Evolutionary conservation across 2,329 filamentous ascomycete genomes (phyloP).

Genomic region (Penicillium sp.): DNA sequence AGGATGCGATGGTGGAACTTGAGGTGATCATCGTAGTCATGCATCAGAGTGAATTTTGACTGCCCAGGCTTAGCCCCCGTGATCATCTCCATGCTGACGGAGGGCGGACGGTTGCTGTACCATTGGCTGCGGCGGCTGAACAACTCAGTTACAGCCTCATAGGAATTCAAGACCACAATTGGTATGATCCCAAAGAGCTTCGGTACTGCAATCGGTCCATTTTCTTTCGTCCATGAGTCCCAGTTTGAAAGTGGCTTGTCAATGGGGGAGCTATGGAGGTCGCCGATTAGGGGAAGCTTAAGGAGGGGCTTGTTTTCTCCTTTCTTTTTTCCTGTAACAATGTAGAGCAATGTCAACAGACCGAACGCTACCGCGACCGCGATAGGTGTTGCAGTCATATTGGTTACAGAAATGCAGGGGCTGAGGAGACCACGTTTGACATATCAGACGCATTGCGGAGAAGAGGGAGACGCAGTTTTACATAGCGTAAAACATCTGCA

Average conservation of each 20-base stretch:
- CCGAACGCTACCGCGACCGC: neutral
- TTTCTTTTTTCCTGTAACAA: neutral
- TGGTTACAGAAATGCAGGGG: neutral
- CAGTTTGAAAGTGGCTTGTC: constrained; percentile 28
- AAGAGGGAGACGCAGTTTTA: neutral
- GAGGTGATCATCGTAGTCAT: constrained; percentile 53
- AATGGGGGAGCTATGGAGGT: constrained; percentile 28
- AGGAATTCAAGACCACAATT: constrained; percentile 38
- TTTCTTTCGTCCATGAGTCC: constrained; percentile 32
- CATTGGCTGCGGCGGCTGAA: constrained; percentile 41
- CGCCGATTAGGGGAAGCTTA: constrained; percentile 30
- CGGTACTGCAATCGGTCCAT: constrained; percentile 35
- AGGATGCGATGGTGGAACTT: constrained; percentile 45
- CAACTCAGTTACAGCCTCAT: constrained; percentile 37
- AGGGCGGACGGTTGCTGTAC: constrained; percentile 41
- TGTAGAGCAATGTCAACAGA: neutral
- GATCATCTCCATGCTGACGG: constrained; percentile 41
- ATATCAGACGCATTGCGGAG: neutral
- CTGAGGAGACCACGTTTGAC: neutral
- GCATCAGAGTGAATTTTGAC: constrained; percentile 40
- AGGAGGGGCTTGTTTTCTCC: constrained; percentile 2
- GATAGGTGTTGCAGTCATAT: neutral
- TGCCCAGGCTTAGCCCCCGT: constrained; percentile 17
- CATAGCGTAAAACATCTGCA: neutral
- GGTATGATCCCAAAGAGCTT: constrained; percentile 32